Evolutionary conservation across 176 grass and related monocot genomes (phyloP).

Genomic region (Musa troglodytarum): DNA sequence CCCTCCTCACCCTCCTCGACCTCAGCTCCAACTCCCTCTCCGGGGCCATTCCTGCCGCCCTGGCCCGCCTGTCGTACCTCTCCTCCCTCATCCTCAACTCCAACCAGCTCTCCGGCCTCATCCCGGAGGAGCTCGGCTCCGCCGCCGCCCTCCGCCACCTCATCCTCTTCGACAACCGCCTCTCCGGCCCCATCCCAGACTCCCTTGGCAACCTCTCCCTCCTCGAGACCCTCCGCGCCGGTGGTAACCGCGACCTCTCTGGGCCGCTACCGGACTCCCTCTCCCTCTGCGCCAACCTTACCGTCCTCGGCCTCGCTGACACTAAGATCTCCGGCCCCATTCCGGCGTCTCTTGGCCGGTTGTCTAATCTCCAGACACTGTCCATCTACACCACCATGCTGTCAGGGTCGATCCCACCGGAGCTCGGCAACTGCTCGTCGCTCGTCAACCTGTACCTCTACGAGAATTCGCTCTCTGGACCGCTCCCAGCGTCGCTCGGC

Average conservation of each 20-base stretch:
- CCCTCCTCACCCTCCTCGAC: constrained; percentile 53
- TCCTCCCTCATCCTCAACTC: constrained; percentile 53
- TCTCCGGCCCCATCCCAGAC: constrained; percentile 57
- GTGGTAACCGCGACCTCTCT: constrained; percentile 66
- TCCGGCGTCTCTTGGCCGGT: constrained; percentile 50
- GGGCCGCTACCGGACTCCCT: constrained; percentile 55
- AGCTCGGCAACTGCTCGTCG: constrained; percentile 59
- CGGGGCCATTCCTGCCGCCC: constrained; percentile 40
- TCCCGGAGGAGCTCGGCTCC: constrained; percentile 33
- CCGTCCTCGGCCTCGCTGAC: constrained; percentile 70
- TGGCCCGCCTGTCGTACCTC: constrained; percentile 33
- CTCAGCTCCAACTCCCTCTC: constrained; percentile 68
- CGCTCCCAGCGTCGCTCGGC: constrained; percentile 52
- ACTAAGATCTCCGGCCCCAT: constrained; percentile 72
- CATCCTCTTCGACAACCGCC: constrained; percentile 61
- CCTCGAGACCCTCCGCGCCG: constrained; percentile 62
- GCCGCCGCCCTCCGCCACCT: constrained; percentile 40
- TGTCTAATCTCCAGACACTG: constrained; percentile 55
- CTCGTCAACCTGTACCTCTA: constrained; percentile 84
- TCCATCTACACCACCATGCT: constrained; percentile 76
- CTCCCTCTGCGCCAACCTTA: constrained; percentile 44
- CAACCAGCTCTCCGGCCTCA: constrained; percentile 53
- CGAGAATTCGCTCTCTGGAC: constrained; percentile 73
- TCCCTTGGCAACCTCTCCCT: constrained; percentile 45
- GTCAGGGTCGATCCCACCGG: constrained; percentile 68